Evolutionary conservation across 495 filamentous ascomycete species (phyloP), one percentile per base, ranked within the genome.

Genomic region (Trichoderma gamsii): DNA sequence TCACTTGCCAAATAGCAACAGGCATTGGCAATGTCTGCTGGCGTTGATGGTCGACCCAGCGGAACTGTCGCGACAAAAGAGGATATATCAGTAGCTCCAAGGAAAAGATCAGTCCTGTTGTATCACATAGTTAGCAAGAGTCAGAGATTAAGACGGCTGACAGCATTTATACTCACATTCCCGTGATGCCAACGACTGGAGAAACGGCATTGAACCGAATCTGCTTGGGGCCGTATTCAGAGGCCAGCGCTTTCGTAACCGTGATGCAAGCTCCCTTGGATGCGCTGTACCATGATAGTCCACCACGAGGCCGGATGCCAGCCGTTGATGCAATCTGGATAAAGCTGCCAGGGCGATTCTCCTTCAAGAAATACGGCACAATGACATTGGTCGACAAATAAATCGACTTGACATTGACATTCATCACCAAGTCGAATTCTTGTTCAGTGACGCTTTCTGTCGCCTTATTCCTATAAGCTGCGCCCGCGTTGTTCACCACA

Each of bases 401-500:
- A 23, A 90, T 83, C 25, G 84, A 82, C 74, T 89, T 90, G 64
- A 87, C 79, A 70, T 89, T 91, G 66, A 90, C 86, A 46, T 84
- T 82, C 76, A 91, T 87, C 63, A 87, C 84, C 29, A 81, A 82
- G 69, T 89, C 84, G 77, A 87, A 91, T 67, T 91, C 88, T 11
- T 81, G 82, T 41, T 89, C 87, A 0, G 86, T 88, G 16, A 91
- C 88, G 43, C 88, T 83, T 7, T 82, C 75, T 38, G 76, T 78
- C 16, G 74, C 81, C 81, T 90, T 91, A 72, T 90, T 91, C 65
- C 74, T 77, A 76, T 92, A 91, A 7, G 83, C 83, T 41, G 87
- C 87, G 1, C 89, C 89, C 5, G 89, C 89, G 77, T 92, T 91
- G 74, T 92, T 89, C 41, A 89, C 82, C 61, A 87, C 70, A 5